These are phyloP conservation scores for Paraconiothyrium sp. DNA, from an alignment of 2,329 filamentous ascomycete genomes.

Conservation along the genomic window DNA sequence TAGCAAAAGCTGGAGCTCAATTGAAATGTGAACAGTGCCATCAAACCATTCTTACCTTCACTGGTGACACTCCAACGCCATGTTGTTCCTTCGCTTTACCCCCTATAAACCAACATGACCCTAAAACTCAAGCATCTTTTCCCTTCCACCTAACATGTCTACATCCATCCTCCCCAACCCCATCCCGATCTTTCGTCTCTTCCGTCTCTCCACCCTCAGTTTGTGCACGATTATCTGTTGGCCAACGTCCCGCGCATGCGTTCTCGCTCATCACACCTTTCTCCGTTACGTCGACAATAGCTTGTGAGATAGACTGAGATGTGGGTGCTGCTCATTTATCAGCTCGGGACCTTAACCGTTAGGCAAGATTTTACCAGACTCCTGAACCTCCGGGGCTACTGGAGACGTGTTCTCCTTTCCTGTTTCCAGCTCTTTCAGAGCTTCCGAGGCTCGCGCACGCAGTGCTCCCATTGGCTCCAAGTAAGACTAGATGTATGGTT, in stretches of 20 bases:
- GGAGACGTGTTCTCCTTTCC: not conserved
- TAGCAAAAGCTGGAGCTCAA: not conserved
- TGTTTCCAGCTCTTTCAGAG: not conserved
- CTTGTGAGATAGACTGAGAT: slow-evolving; percentile 24
- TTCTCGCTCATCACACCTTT: slow-evolving; percentile 36
- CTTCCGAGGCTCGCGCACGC: not conserved
- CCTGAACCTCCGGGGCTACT: not conserved
- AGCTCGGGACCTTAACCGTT: not conserved
- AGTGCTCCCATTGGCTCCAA: not conserved
- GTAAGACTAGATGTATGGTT: not conserved
- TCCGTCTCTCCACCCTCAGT: slow-evolving; percentile 9
- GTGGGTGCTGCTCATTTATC: not conserved
- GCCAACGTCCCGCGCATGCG: slow-evolving; percentile 16
- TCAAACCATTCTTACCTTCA: too few species aligned
- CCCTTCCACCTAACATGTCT: slow-evolving; percentile 35
- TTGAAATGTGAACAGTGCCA: too few species aligned
- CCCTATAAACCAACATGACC: not conserved
- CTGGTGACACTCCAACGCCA: not conserved
- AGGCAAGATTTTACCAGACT: not conserved
- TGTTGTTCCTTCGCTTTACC: not conserved
- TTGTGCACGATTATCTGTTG: not conserved
- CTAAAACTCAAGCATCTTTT: slow-evolving; percentile 22
- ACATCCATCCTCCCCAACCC: slow-evolving; percentile 17
- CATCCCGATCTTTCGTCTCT: slow-evolving; percentile 13
- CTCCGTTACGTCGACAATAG: slow-evolving; percentile 34